phyloP scores from a whole-genome alignment of 106 monocot genomes.

The Dendrobium nobile region DNA sequence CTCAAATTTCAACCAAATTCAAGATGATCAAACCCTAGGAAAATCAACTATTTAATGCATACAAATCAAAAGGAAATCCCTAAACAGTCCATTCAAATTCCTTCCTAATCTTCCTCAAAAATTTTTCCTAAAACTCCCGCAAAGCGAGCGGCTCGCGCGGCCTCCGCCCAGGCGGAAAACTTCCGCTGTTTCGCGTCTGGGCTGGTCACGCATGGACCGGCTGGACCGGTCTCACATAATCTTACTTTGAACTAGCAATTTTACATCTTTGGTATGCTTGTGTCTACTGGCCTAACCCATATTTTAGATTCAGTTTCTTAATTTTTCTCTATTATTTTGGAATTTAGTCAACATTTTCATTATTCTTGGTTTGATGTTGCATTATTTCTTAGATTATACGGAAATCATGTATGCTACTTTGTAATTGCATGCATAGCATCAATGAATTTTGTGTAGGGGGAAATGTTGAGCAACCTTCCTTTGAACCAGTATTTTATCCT shows the following conservation, averaged over 20 bases:
- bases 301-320: background rate
- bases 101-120: no score
- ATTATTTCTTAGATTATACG: constrained; percentile 49
- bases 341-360: background rate
- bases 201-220: no score
- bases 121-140: no score
- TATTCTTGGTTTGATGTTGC: background rate
- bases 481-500: constrained; percentile 3
- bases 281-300: background rate
- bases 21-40: no score
- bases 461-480: background rate
- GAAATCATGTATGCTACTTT: constrained; percentile 66
- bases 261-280: constrained; percentile 5
- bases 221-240: no score
- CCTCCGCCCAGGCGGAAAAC: no score
- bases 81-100: no score
- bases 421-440: background rate
- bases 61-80: no score
- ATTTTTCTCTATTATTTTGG: background rate
- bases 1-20: no score
- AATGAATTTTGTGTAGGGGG: background rate
- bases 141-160: no score
- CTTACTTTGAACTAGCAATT: constrained; percentile 1
- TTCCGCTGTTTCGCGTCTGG: no score
- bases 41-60: no score